Conservation (phyloP, 345 rosid genomes). For the Lumnitzera racemosa region DNA sequence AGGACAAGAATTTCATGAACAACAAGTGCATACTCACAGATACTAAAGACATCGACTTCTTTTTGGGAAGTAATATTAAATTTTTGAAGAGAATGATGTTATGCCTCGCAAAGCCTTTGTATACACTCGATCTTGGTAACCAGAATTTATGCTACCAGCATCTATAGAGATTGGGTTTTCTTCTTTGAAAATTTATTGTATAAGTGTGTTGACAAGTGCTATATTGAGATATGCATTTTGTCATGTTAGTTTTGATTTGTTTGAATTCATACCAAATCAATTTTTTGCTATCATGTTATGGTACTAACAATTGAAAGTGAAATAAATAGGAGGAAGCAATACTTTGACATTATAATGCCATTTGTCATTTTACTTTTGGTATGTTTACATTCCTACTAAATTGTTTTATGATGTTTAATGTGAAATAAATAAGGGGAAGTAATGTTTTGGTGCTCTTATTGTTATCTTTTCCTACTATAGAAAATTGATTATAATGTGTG, state of each 20-base stretch:
- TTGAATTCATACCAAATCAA: no score
- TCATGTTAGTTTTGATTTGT: no score
- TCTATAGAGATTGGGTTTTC: constrained; percentile 23
- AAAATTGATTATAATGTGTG: background rate
- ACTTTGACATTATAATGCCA: no score
- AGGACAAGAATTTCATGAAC: no score
- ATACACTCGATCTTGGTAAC: constrained; percentile 27
- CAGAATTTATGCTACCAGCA: constrained; percentile 28
- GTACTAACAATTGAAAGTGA: no score
- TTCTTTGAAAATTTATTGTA: constrained; percentile 19
- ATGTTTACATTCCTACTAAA: no score
- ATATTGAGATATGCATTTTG: no score
- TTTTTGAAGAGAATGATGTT: constrained; percentile 25
- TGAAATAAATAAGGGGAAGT: background rate
- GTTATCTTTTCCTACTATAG: background rate
- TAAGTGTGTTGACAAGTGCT: no score
- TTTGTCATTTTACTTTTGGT: no score
- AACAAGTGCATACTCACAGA: background rate
- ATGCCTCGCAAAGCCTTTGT: constrained; percentile 45
- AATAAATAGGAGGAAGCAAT: no score
- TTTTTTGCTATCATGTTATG: no score
- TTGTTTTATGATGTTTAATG: no score
- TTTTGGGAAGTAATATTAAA: background rate
- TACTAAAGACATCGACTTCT: background rate
- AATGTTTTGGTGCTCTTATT: background rate